These are phyloP conservation scores for Serendipita sp. DNA, from an alignment of 768 basidiomycete genomes.

Conservation along the genomic window DNA sequence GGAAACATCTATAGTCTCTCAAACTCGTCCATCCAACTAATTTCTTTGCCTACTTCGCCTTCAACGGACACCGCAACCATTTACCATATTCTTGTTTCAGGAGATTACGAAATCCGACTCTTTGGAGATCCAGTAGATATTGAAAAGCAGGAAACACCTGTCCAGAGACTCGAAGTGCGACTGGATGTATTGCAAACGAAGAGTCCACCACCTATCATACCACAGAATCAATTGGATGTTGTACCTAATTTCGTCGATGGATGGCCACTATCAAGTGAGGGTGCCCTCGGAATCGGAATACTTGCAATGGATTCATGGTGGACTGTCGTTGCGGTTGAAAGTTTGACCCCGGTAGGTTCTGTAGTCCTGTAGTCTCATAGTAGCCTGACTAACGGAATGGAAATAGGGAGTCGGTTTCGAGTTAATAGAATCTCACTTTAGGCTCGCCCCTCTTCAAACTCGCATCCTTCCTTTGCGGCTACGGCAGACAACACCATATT, in stretches of 20 bases:
- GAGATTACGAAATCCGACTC: slow-evolving; percentile 78
- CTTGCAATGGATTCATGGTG: neutral
- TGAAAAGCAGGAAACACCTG: slow-evolving; percentile 29
- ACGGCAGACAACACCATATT: neutral
- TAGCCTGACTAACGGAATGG: slow-evolving; percentile 6
- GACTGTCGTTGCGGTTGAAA: neutral
- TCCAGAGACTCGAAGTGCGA: slow-evolving; percentile 30
- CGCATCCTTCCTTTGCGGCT: slow-evolving; percentile 15
- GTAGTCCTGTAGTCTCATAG: too few relatives aligned
- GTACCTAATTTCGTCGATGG: slow-evolving; percentile 60
- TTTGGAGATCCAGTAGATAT: slow-evolving; percentile 55
- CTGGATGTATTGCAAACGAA: slow-evolving; percentile 12
- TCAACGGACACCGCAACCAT: slow-evolving; percentile 28
- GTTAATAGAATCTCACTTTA: slow-evolving; percentile 33
- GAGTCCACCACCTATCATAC: slow-evolving; percentile 32
- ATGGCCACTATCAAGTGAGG: slow-evolving; percentile 44
- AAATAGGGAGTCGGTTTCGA: slow-evolving; percentile 15
- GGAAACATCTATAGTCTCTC: slow-evolving; percentile 75
- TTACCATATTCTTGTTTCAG: slow-evolving; percentile 62
- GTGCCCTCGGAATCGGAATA: slow-evolving; percentile 44
- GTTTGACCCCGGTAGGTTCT: neutral
- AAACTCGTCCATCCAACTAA: slow-evolving; percentile 31
- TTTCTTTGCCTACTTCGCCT: slow-evolving; percentile 35
- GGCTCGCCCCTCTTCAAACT: slow-evolving; percentile 40
- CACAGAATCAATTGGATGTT: slow-evolving; percentile 32